A percentile compares a stretch with the other conserved stretches of the same genome.
Conservation (phyloP, 495 filamentous ascomycete species). For the Cryomyces antarcticus region DNA sequence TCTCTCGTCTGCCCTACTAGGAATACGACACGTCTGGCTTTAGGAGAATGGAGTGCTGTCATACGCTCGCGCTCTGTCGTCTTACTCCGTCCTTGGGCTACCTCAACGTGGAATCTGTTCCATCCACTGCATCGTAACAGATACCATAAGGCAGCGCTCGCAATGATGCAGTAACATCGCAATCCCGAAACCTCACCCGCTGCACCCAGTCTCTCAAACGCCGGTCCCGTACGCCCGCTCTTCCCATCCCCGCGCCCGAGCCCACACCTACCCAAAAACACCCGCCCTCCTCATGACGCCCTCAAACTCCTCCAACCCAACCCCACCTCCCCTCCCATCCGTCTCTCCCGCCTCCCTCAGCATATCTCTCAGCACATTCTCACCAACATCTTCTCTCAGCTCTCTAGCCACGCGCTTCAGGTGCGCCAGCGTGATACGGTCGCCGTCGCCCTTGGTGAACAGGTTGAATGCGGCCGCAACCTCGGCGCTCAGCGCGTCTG, state of each 20-base stretch:
- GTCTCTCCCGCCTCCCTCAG: constrained; percentile 75
- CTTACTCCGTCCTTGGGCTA: no score
- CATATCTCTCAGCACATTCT: constrained; percentile 77
- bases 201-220: background rate
- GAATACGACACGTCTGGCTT: no score
- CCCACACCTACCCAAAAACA: constrained; percentile 8
- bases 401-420: constrained; percentile 61
- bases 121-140: no score
- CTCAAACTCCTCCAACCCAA: constrained; percentile 37
- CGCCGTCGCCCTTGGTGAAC: constrained; percentile 38
- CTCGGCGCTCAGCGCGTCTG: constrained; percentile 33
- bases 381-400: constrained; percentile 61
- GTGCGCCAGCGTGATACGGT: constrained; percentile 51
- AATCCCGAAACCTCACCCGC: no score
- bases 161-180: no score
- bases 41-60: no score
- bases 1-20: no score
- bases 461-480: constrained; percentile 60
- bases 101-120: no score
- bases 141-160: no score
- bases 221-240: background rate
- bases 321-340: constrained; percentile 39
- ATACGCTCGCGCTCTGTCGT: no score
- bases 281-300: constrained; percentile 13
- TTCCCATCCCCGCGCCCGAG: no score